Percentiles rank a stretch among this genome's conserved stretches.
Conservation (phyloP, 2,329 filamentous ascomycete species). For the Ascochyta clinopodiicola region DNA sequence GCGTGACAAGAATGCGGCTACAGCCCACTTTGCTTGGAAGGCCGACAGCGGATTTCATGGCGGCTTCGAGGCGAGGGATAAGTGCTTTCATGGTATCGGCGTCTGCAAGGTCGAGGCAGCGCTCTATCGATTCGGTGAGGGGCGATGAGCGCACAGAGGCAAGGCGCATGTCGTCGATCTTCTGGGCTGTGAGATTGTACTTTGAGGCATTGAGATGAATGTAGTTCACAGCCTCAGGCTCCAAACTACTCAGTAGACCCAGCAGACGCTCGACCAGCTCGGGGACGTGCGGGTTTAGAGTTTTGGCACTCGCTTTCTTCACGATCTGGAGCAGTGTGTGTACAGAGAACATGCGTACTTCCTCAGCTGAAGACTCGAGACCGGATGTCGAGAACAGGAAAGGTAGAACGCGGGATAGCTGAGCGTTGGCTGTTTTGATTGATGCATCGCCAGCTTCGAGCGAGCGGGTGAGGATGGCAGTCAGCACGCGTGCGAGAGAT, state of each 20-base stretch:
- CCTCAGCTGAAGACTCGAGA: slow-evolving; percentile 85
- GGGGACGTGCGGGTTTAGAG: slow-evolving; percentile 80
- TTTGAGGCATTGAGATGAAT: slow-evolving; percentile 86
- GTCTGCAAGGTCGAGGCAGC: slow-evolving; percentile 84
- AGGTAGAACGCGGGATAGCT: slow-evolving; percentile 86
- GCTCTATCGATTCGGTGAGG: slow-evolving; percentile 89
- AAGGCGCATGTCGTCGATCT: slow-evolving; percentile 87
- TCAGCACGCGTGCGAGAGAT: slow-evolving; percentile 81
- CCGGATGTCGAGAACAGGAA: slow-evolving; percentile 90
- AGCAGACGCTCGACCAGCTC: slow-evolving; percentile 82
- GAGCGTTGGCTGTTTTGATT: slow-evolving; percentile 71
- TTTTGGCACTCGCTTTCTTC: slow-evolving; percentile 80
- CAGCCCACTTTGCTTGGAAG: slow-evolving; percentile 95
- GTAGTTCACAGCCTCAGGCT: slow-evolving; percentile 90
- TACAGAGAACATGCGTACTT: slow-evolving; percentile 82
- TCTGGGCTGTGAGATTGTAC: slow-evolving; percentile 83
- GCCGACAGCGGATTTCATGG: slow-evolving; percentile 85
- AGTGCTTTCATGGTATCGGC: slow-evolving; percentile 77
- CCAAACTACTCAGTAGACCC: slow-evolving; percentile 82
- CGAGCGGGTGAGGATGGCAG: slow-evolving; percentile 82
- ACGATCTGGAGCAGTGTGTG: slow-evolving; percentile 85
- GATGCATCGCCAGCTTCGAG: slow-evolving; percentile 78
- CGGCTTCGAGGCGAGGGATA: slow-evolving; percentile 73
- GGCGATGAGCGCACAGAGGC: slow-evolving; percentile 84
- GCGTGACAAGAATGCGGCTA: slow-evolving; percentile 80